phyloP scores from a whole-genome alignment of 345 rosid genomes.

The Excoecaria agallocha region DNA sequence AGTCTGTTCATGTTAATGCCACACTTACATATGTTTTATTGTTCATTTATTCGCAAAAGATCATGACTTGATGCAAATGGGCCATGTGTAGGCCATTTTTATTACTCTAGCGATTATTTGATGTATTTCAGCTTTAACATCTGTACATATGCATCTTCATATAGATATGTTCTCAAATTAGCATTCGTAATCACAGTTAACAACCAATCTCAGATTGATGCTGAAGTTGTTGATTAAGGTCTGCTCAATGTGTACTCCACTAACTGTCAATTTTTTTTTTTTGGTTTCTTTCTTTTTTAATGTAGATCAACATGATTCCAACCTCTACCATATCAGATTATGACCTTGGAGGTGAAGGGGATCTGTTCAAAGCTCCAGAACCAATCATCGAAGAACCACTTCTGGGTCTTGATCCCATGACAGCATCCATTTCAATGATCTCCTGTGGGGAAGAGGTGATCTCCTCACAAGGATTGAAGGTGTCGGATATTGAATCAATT shows the following conservation, averaged over 20 bases:
- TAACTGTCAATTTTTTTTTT: conserved; percentile 4
- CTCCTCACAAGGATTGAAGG: conserved; percentile 58
- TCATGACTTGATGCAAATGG: background rate
- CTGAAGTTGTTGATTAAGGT: conserved; percentile 2
- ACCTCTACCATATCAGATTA: conserved; percentile 59
- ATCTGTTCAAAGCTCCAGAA: conserved; percentile 86
- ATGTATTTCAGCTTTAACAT: background rate
- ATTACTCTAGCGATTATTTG: background rate
- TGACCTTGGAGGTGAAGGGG: conserved; percentile 87
- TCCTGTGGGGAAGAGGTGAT: conserved; percentile 66
- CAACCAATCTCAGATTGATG: background rate
- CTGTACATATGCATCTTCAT: background rate
- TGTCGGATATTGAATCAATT: conserved; percentile 53
- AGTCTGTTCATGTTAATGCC: background rate
- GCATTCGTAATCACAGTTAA: background rate
- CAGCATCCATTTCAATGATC: conserved; percentile 76
- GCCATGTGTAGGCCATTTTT: background rate
- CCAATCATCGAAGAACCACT: conserved; percentile 70
- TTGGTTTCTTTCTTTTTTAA: conserved; percentile 19
- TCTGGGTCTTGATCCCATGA: conserved; percentile 59
- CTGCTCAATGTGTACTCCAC: background rate
- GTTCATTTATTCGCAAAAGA: background rate
- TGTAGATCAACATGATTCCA: conserved; percentile 44
- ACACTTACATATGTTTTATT: background rate
- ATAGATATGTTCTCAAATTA: background rate